Percentiles rank a stretch among this genome's conserved stretches.
These are phyloP conservation scores for Pyricularia pennisetigena DNA, from an alignment of 2,329 filamentous ascomycete genomes.

Conservation along the genomic window DNA sequence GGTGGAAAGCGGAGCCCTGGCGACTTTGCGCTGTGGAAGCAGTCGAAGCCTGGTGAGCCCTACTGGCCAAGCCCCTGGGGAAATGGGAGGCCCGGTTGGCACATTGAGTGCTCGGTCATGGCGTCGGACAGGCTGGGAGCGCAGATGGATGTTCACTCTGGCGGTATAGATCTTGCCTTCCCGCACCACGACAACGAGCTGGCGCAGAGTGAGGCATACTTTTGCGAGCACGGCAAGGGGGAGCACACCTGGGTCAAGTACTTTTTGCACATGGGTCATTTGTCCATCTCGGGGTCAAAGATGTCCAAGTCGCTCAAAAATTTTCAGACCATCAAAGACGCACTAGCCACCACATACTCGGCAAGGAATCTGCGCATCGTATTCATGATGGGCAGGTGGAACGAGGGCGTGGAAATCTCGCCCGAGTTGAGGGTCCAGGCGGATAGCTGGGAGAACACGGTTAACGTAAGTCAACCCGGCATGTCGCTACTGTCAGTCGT, in stretches of 20 bases:
- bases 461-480: slow-evolving; percentile 28
- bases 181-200: slow-evolving; percentile 91
- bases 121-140: slow-evolving; percentile 78
- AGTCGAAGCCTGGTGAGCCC: slow-evolving; percentile 83
- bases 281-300: slow-evolving; percentile 82
- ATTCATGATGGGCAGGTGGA: slow-evolving; percentile 83
- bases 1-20: slow-evolving; percentile 63
- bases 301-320: slow-evolving; percentile 97
- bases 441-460: slow-evolving; percentile 67
- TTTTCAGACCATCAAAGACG: slow-evolving; percentile 86
- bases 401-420: slow-evolving; percentile 84
- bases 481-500: background rate
- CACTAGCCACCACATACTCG: slow-evolving; percentile 61
- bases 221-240: slow-evolving; percentile 14
- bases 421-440: slow-evolving; percentile 68
- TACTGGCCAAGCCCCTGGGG: slow-evolving; percentile 87
- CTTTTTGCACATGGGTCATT: slow-evolving; percentile 90
- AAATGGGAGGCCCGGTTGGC: slow-evolving; percentile 82
- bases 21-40: slow-evolving; percentile 93
- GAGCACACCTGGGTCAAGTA: slow-evolving; percentile 65
- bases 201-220: slow-evolving; percentile 85
- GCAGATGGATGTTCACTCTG: slow-evolving; percentile 86
- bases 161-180: slow-evolving; percentile 84
- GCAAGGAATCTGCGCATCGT: slow-evolving; percentile 72
- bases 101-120: slow-evolving; percentile 97